Percentiles rank a stretch among this genome's conserved stretches.
Evolutionary conservation across 352 stramenopile species (phyloP).

Genomic region (Globisporangium ultimum): DNA sequence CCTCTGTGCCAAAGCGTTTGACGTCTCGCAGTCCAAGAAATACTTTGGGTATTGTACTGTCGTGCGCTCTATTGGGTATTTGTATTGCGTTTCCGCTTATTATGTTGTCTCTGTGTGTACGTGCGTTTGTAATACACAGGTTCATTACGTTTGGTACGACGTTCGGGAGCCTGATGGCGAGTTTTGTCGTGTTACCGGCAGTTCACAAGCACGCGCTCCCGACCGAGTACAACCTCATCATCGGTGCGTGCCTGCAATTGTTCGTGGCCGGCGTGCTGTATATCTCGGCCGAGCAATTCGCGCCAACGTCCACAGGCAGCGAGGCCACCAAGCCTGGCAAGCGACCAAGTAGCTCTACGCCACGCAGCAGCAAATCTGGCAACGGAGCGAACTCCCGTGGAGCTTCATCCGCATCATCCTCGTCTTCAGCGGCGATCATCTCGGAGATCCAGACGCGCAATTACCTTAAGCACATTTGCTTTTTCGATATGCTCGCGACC

Average conservation of each 20-base stretch:
- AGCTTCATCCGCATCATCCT: neutral
- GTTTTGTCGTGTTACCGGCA: constrained; percentile 61
- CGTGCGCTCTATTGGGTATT: neutral
- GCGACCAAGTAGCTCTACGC: neutral
- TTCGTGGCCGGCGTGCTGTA: constrained; percentile 57
- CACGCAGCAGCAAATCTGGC: constrained; percentile 2
- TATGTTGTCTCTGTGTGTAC: neutral
- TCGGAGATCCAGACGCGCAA: constrained; percentile 64
- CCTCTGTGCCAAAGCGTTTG: constrained; percentile 75
- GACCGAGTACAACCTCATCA: constrained; percentile 74
- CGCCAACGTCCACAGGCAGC: constrained; percentile 10
- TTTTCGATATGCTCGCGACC: constrained; percentile 82
- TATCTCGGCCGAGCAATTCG: constrained; percentile 44
- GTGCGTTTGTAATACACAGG: constrained; percentile 6
- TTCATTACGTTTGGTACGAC: constrained; percentile 85
- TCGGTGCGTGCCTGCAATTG: constrained; percentile 48
- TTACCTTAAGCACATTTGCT: constrained; percentile 86
- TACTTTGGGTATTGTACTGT: constrained; percentile 59
- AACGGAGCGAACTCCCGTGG: neutral
- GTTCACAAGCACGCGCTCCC: constrained; percentile 47
- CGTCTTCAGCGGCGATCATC: constrained; percentile 36
- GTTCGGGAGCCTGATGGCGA: constrained; percentile 70
- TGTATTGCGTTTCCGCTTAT: neutral
- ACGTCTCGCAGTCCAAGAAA: constrained; percentile 79
- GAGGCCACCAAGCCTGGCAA: neutral